These are phyloP conservation scores for Cladosporium cucumerinum DNA, from an alignment of 2,329 filamentous ascomycete species.

Conservation along the genomic window DNA sequence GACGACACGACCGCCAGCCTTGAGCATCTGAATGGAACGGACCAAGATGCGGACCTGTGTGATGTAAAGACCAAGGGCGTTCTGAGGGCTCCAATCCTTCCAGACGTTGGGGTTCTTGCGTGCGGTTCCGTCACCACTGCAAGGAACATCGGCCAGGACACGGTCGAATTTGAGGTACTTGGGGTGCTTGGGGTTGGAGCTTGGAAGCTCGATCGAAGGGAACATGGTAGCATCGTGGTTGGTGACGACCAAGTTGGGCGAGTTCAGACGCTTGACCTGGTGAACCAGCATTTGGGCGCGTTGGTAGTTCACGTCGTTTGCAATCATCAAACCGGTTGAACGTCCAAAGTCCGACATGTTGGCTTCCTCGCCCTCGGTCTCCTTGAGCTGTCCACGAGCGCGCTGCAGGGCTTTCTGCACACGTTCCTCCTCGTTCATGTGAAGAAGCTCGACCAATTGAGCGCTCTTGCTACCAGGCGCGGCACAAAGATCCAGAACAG, in stretches of 20 bases:
- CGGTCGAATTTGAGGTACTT: constrained; percentile 94
- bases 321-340: constrained; percentile 85
- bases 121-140: constrained; percentile 89
- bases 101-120: constrained; percentile 92
- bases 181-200: constrained; percentile 49
- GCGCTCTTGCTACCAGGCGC: constrained; percentile 96
- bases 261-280: constrained; percentile 94
- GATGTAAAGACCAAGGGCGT: constrained; percentile 78
- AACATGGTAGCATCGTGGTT: constrained; percentile 98
- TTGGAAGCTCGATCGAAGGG: constrained; percentile 82
- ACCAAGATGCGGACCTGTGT: constrained; percentile 89
- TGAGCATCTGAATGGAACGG: constrained; percentile 90
- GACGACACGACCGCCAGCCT: constrained; percentile 88
- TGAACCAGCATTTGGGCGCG: constrained; percentile 96
- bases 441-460: constrained; percentile 91
- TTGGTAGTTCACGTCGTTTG: constrained; percentile 96
- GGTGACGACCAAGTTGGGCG: constrained; percentile 92
- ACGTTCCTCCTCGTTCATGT: constrained; percentile 84
- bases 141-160: constrained; percentile 93
- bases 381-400: constrained; percentile 45
- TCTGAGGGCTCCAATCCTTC: constrained; percentile 90
- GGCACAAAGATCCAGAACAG: constrained; percentile 91
- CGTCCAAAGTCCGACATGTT: constrained; percentile 73
- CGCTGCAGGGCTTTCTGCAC: constrained; percentile 68
- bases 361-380: constrained; percentile 30